These are phyloP conservation scores for Irpex lacteus DNA, from an alignment of 1,284 basidiomycete genomes.

Conservation along the genomic window DNA sequence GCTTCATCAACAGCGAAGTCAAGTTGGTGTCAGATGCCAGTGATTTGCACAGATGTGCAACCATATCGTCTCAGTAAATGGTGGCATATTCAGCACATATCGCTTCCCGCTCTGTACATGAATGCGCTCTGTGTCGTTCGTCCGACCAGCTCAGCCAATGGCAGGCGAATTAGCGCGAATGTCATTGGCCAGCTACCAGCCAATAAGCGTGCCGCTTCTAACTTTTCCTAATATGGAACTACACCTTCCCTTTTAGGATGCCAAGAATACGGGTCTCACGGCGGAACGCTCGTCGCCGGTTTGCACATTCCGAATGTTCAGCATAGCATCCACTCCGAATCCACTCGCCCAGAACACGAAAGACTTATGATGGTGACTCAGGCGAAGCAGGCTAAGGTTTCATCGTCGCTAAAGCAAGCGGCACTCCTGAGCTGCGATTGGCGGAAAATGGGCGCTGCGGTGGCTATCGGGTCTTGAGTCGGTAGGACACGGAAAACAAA, in stretches of 20 bases:
- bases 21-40: too few species aligned
- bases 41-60: too few species aligned
- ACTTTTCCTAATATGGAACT: slow-evolving; percentile 3
- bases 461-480: slow-evolving; percentile 8
- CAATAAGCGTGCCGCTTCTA: background rate
- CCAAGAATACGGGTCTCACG: background rate
- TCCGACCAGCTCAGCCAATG: background rate
- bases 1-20: too few species aligned
- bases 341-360: background rate
- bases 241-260: slow-evolving; percentile 3
- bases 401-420: background rate
- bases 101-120: too few species aligned
- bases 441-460: slow-evolving; percentile 7
- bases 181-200: background rate
- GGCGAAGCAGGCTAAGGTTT: background rate
- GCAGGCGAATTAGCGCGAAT: background rate
- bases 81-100: too few species aligned
- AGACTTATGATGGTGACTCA: background rate
- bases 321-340: background rate
- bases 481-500: slow-evolving; percentile 6
- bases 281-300: background rate
- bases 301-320: background rate
- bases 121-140: too few species aligned
- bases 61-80: too few species aligned
- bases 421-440: background rate